These are phyloP conservation scores for Globisporangium barbulae DNA, from an alignment of 352 stramenopile species.

Conservation along the genomic window DNA sequence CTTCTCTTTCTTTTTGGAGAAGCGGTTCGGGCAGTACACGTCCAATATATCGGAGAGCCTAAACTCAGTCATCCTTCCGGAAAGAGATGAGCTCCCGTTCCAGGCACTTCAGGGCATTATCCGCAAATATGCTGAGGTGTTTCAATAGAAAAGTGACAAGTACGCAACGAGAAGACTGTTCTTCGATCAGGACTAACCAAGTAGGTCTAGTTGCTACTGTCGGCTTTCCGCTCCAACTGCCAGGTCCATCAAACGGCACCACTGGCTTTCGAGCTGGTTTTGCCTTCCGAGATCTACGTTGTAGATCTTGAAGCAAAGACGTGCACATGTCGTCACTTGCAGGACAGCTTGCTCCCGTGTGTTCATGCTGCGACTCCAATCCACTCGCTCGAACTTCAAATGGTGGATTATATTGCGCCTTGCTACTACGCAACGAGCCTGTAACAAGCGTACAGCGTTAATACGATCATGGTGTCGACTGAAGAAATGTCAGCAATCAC, in stretches of 20 bases:
- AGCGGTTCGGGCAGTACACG: neutral
- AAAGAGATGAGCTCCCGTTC: neutral
- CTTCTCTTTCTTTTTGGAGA: neutral
- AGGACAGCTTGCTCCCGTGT: neutral
- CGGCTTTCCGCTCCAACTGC: neutral
- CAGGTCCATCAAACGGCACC: neutral
- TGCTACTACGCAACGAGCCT: neutral
- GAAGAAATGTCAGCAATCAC: neutral
- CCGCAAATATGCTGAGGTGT: neutral
- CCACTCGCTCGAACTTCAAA: neutral
- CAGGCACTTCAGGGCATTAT: neutral
- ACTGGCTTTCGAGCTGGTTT: constrained; percentile 1
- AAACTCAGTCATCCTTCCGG: neutral
- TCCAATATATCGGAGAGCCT: neutral
- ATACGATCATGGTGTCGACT: neutral
- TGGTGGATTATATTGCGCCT: neutral
- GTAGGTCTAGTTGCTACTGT: neutral
- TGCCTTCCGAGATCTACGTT: neutral
- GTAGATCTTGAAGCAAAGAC: neutral
- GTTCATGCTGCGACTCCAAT: neutral
- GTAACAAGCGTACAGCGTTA: neutral
- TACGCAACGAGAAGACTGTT: neutral
- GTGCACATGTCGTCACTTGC: neutral
- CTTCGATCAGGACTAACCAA: neutral
- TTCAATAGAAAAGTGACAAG: constrained; percentile 1